Base-by-base conservation (phyloP, 2,329 filamentous ascomycete species). In the Pyricularia sp. region DNA sequence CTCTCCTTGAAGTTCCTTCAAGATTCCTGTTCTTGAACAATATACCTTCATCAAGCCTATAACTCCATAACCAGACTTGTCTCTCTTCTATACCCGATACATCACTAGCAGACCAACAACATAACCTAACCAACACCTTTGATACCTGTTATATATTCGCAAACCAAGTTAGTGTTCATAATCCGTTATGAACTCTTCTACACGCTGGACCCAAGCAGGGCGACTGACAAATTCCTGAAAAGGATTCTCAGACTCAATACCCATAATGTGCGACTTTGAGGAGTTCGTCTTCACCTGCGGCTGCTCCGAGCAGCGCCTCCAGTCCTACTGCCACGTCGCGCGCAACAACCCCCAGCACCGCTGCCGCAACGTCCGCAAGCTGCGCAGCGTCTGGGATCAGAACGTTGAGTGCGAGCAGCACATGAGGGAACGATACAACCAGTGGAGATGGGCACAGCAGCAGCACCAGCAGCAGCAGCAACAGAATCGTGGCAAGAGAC, bases 301-400 rank as follows among this genome's bases (percentile, higher is more conserved):
- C 33, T 88, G 91, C 75, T 80, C 78, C 5, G 76, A 78, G 19
- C 75, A 81, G 30, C 82, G 85, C 24, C 78, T 89, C 33, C 85
- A 87, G 71, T 85, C 84, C 28, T 83, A 90, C 74, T 93, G 89
- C 74, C 89, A 92, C 75, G 86, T 85, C 69, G 88, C 89, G 6
- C 86, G 89, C 66, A 90, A 89, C 72, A 86, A 91, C 69, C 84
- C 84, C 0, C 80, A 82, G 67, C 88, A 92, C 72, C 80, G 85
- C 69, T 92, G 89, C 74, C 84, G 83, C 35, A 81, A 85, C 12
- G 83, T 90, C 65, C 87, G 88, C 76, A 83, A 83, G 53, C 79
- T 89, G 66, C 81, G 84, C 28, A 77, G 84, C 67, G 83, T 83
- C 71, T 84, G 82, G 78, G 78, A 80, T 33, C 84, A 87, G 70